Evolutionary conservation across 192 early-diverging fungal genomes (phyloP), one percentile per base, ranked within the genome.

Genomic region (Kickxella alabastrina): DNA sequence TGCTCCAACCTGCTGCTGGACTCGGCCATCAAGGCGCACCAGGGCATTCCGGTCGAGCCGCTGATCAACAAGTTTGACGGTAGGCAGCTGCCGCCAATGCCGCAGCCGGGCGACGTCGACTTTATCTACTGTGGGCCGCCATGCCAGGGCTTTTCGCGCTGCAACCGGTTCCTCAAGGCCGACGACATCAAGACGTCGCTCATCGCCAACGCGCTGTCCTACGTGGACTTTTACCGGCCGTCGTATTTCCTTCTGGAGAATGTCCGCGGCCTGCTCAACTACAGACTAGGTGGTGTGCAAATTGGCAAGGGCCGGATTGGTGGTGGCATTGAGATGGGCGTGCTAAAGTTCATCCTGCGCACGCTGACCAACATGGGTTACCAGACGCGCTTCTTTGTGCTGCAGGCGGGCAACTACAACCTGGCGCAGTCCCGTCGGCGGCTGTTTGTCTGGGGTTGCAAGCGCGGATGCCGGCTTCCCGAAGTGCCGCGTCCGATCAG

Each of bases 111-210:
- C 26, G 74, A 80, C 27, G 80, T 86, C 9, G 82, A 85, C 53
- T 80, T 87, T 61, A 83, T 87, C 26, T 87, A 86, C 52, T 84
- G 86, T 50, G 86, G 86, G 0, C 86, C 86, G 14, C 83, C 85
- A 3, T 87, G 86, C 68, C 85, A 87, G 49, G 86, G 86, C 21
- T 86, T 85, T 51, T 83, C 79, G 29, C 59, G 78, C 4, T 57
- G 82, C 48, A 86, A 86, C 55, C 68, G 79, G 23, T 82, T 59
- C 48, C 55, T 80, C 43, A 81, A 83, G 43, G 79, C 78, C 1
- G 76, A 85, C 40, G 85, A 86, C 45, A 70, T 81, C 43, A 88
- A 86, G 58, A 86, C 83, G 21, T 75, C 82, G 21, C 49, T 86
- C 8, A 72, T 88, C 19, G 77, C 80, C 13, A 85, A 82, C 15